Conservation (phyloP, 352 stramenopile species). For the Phytopythium sindhum region DNA sequence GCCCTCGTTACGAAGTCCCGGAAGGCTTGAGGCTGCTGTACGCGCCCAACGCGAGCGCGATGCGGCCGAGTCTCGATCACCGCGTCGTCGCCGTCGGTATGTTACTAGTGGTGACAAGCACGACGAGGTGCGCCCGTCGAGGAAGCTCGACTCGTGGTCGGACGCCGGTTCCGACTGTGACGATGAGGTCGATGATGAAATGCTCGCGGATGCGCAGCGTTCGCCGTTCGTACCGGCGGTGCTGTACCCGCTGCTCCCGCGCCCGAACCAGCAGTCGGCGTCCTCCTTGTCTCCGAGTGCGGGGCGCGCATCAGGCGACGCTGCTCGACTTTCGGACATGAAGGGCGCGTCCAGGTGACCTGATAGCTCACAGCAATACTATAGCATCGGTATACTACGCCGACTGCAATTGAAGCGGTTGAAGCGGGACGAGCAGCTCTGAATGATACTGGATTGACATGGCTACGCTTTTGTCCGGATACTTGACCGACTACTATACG, state of each 20-base stretch:
- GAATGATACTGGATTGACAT: no score
- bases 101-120: constrained; percentile 25
- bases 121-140: constrained; percentile 22
- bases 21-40: constrained; percentile 31
- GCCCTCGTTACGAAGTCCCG: constrained; percentile 21
- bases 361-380: neutral
- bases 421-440: no score
- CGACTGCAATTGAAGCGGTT: no score
- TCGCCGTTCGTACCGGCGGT: constrained; percentile 54
- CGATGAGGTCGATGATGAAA: constrained; percentile 15
- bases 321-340: neutral
- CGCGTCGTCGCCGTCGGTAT: constrained; percentile 3
- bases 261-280: constrained; percentile 17
- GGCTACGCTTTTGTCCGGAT: no score
- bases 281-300: neutral
- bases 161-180: constrained; percentile 10
- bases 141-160: neutral
- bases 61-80: neutral
- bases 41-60: constrained; percentile 19
- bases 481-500: no score
- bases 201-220: constrained; percentile 20
- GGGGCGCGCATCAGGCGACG: neutral
- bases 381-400: no score
- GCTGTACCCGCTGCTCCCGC: constrained; percentile 54
- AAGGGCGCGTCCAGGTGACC: constrained; percentile 5